A percentile compares a stretch with the other conserved stretches of the same genome.
Conservation (phyloP, 176 grass and related monocot genomes). For the Microstegium vimineum region DNA sequence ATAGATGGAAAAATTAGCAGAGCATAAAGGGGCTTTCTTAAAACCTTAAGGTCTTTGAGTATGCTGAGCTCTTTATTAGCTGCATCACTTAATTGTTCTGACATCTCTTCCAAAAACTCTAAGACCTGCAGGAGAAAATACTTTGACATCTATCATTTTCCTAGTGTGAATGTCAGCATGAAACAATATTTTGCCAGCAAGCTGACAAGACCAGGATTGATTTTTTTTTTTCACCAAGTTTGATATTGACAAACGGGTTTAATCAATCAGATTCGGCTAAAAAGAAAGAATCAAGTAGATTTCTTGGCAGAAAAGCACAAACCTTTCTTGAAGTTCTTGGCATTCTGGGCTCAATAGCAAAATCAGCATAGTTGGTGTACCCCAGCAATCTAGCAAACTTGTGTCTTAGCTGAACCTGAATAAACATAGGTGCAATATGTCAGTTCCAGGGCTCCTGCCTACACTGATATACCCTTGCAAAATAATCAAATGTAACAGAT, state of each 20-base stretch:
- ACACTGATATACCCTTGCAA: slow-evolving; percentile 20
- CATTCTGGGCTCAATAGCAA: slow-evolving; percentile 78
- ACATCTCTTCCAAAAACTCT: slow-evolving; percentile 92
- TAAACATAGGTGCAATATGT: slow-evolving; percentile 15
- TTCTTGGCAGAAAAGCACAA: slow-evolving; percentile 24
- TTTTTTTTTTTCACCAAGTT: not conserved
- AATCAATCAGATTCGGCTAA: slow-evolving; percentile 4
- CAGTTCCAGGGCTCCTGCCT: slow-evolving; percentile 13
- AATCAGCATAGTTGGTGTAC: slow-evolving; percentile 86
- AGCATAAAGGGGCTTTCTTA: slow-evolving; percentile 22
- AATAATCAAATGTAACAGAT: slow-evolving; percentile 14
- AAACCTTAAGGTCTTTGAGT: slow-evolving; percentile 93
- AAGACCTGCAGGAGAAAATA: slow-evolving; percentile 54
- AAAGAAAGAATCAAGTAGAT: slow-evolving; percentile 11
- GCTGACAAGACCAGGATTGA: not conserved
- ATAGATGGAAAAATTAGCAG: slow-evolving; percentile 11
- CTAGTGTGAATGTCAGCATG: not conserved
- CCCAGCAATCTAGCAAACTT: slow-evolving; percentile 73
- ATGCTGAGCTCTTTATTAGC: slow-evolving; percentile 73
- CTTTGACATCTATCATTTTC: slow-evolving; percentile 8
- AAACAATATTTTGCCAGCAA: not conserved
- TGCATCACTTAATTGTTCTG: slow-evolving; percentile 60
- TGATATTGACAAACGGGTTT: slow-evolving; percentile 10
- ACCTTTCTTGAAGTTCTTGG: slow-evolving; percentile 76
- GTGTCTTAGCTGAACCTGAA: slow-evolving; percentile 71